Conservation (phyloP, 108 stramenopile species). For the Skeletonema tropicum region DNA sequence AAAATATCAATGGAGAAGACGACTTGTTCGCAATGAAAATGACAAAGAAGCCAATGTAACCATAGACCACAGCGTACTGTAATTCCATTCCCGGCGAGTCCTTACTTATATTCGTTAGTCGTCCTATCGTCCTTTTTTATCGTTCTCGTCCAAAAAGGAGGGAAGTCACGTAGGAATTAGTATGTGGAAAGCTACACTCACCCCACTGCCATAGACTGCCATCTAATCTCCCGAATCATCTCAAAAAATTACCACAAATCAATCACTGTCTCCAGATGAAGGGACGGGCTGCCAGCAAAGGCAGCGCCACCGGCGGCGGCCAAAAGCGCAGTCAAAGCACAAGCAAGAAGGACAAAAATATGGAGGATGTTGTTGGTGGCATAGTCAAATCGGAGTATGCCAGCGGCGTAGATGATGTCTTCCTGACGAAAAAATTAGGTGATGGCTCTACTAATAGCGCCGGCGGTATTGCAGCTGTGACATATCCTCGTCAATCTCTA, state of each 20-base stretch:
- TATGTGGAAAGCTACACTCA: no score
- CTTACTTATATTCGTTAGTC: no score
- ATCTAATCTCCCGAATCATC: no score
- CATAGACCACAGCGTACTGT: no score
- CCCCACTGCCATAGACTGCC: no score
- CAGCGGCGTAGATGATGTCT: neutral
- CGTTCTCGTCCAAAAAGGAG: no score
- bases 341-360: neutral
- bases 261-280: neutral
- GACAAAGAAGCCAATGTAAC: no score
- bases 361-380: neutral
- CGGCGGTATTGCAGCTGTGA: constrained; percentile 7
- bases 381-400: neutral
- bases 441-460: neutral
- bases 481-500: constrained; percentile 21
- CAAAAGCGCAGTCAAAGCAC: constrained; percentile 2
- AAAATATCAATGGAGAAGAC: no score
- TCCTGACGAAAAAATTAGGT: constrained; percentile 2
- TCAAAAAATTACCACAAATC: neutral
- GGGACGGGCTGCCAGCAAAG: neutral
- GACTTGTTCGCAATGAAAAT: no score
- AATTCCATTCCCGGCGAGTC: no score
- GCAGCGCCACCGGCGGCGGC: neutral
- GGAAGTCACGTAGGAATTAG: no score
- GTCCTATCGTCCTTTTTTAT: no score